Evolutionary conservation across 768 basidiomycete genomes (phyloP), one percentile per base, ranked within the genome.

Genomic region (Russula sp.): DNA sequence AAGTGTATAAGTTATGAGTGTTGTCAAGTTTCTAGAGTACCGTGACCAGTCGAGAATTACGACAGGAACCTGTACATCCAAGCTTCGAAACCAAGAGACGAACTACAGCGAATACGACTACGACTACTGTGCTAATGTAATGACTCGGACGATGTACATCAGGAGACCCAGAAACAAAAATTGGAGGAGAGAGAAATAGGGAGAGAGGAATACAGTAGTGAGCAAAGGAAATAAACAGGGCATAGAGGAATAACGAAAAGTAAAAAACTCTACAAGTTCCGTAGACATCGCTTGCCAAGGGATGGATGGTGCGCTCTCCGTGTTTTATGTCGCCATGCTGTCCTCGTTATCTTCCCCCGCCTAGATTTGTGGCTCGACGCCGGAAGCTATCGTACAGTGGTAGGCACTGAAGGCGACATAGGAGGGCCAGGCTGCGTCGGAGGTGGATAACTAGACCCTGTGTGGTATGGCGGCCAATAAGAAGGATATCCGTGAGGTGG

Each of bases 401-500:
- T n/a, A 65, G 2, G 66, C 66, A 24, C 66, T 67, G 44, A 59
- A 14, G 66, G 66, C 5, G 66, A 67, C 10, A 63, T 67, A 3
- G 66, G 66, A 20, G 66, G 59, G 5, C 61, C 65, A 1, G 66
- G 22, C 40, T 58, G 66, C 2, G 63, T 26, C 16, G 63, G 52
- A 10, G 66, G 63, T 9, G 66, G 53, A 24, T 65, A 67, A 20
- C 63, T 20, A 11, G 59, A 11, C 5, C 59, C 54, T 0, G 63
- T 22, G 26, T 44, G 59, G 20, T 67, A 67, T 8, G 66, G 66
- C 4, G 67, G 36, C 67, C 67, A 67, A 66, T 67, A 67, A 7
- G 67, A 38, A 1, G 67, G 57, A 48, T 67, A 67, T 22, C 67
- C 67, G n/a, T 42, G 67, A 28, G 63, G 57, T 11, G 67, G 59